phyloP scores from a whole-genome alignment of 106 monocot species.

The Amphibolis antarctica region DNA sequence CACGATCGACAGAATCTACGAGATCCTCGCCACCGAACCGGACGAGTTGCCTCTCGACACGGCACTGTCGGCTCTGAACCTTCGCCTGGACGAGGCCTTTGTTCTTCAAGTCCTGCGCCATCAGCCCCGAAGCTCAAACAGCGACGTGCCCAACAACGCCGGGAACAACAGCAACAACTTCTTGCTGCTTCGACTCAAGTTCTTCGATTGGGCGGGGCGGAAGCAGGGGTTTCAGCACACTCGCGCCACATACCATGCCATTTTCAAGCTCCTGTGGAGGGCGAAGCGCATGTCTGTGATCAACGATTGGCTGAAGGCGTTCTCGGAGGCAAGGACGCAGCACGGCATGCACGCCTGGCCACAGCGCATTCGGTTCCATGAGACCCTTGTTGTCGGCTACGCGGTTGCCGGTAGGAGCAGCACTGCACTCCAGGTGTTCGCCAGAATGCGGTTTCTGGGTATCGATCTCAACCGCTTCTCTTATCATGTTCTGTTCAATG shows the following conservation, averaged over 20 bases:
- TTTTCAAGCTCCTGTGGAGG: slow-evolving; percentile 43
- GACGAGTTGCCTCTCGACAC: slow-evolving; percentile 28
- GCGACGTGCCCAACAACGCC: neutral
- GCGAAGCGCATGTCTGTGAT: slow-evolving; percentile 30
- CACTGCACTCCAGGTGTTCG: slow-evolving; percentile 42
- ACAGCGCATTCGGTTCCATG: slow-evolving; percentile 32
- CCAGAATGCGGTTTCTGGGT: slow-evolving; percentile 64
- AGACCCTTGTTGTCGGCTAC: slow-evolving; percentile 62
- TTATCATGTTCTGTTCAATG: slow-evolving; percentile 61
- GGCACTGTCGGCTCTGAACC: slow-evolving; percentile 18
- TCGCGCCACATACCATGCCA: slow-evolving; percentile 46
- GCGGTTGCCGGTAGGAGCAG: slow-evolving; percentile 49
- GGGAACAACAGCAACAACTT: slow-evolving; percentile 8
- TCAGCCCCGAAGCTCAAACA: slow-evolving; percentile 16
- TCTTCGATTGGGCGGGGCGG: slow-evolving; percentile 84
- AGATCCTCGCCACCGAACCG: slow-evolving; percentile 16
- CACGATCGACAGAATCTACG: slow-evolving; percentile 40
- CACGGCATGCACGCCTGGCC: neutral
- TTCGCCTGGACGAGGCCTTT: slow-evolving; percentile 30
- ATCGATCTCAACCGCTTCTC: slow-evolving; percentile 61
- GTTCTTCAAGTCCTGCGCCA: slow-evolving; percentile 33
- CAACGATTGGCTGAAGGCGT: slow-evolving; percentile 53
- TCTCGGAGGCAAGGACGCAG: slow-evolving; percentile 13
- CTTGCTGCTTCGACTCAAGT: slow-evolving; percentile 55
- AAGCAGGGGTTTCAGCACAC: slow-evolving; percentile 49